phyloP scores from a whole-genome alignment of 768 basidiomycete species.

The Russula emetica region DNA sequence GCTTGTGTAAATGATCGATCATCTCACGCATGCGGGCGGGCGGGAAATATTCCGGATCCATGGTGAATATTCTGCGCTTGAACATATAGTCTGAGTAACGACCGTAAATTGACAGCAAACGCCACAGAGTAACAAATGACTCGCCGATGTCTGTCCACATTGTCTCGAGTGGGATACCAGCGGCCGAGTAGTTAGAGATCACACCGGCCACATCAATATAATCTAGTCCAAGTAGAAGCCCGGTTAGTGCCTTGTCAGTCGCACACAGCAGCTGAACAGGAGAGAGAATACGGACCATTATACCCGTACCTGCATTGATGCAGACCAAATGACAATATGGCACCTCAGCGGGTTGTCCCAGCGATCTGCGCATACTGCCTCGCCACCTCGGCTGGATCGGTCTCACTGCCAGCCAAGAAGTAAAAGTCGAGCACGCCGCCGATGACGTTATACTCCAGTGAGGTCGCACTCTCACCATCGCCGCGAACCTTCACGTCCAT shows the following conservation, averaged over 20 bases:
- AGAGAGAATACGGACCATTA: slow-evolving; percentile 39
- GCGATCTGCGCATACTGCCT: slow-evolving; percentile 66
- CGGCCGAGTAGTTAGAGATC: slow-evolving; percentile 55
- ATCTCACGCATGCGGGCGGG: slow-evolving; percentile 59
- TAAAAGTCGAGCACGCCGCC: slow-evolving; percentile 77
- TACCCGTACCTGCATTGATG: slow-evolving; percentile 75
- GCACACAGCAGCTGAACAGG: not conserved
- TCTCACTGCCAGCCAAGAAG: slow-evolving; percentile 65
- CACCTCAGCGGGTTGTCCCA: slow-evolving; percentile 63
- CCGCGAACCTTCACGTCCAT: slow-evolving; percentile 65
- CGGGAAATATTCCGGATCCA: slow-evolving; percentile 67
- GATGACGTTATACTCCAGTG: slow-evolving; percentile 71
- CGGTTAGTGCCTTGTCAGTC: not conserved
- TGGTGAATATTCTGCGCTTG: slow-evolving; percentile 61
- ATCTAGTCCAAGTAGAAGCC: slow-evolving; percentile 37
- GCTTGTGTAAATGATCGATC: slow-evolving; percentile 53
- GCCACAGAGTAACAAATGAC: not conserved
- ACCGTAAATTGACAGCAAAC: not conserved
- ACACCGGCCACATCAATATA: slow-evolving; percentile 60
- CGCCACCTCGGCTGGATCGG: slow-evolving; percentile 53
- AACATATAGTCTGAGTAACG: slow-evolving; percentile 60
- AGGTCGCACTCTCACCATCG: slow-evolving; percentile 33
- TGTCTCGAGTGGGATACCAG: slow-evolving; percentile 64
- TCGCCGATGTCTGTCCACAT: slow-evolving; percentile 78
- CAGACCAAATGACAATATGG: slow-evolving; percentile 69